Conservation (phyloP, 1,284 basidiomycete species). For the Boletellus deceptivus region DNA sequence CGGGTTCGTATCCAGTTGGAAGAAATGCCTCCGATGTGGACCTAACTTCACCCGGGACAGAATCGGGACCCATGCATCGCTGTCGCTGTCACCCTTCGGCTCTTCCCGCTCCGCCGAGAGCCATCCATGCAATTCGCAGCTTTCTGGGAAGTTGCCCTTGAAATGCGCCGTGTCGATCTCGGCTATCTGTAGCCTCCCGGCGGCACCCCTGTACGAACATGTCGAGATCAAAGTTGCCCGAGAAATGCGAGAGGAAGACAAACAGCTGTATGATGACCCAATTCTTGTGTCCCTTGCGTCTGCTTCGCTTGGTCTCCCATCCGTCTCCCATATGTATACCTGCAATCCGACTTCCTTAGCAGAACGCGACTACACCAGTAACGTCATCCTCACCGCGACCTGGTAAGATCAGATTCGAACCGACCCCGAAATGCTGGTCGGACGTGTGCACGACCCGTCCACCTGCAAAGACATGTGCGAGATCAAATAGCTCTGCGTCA, state of each 20-base stretch:
- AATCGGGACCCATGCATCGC: slow-evolving; percentile 70
- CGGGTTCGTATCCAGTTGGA: slow-evolving; percentile 70
- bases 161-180: slow-evolving; percentile 96
- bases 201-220: slow-evolving; percentile 49
- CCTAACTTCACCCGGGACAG: slow-evolving; percentile 80
- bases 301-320: slow-evolving; percentile 95
- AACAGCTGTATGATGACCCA: slow-evolving; percentile 91
- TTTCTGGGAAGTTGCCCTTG: slow-evolving; percentile 95
- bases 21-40: slow-evolving; percentile 87
- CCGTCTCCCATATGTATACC: slow-evolving; percentile 95
- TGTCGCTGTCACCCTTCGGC: slow-evolving; percentile 30
- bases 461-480: slow-evolving; percentile 90
- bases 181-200: slow-evolving; percentile 72
- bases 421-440: slow-evolving; percentile 94
- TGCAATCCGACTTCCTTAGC: slow-evolving; percentile 1
- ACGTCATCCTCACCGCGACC: slow-evolving; percentile 60
- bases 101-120: slow-evolving; percentile 42
- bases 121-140: slow-evolving; percentile 78
- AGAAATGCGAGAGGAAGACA: slow-evolving; percentile 27
- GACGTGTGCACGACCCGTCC: slow-evolving; percentile 79
- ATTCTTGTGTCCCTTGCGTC: slow-evolving; percentile 79
- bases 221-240: neutral
- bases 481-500: slow-evolving; percentile 61
- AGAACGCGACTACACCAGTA: neutral
- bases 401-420: slow-evolving; percentile 88